Evolutionary conservation across 106 monocot genomes (phyloP).

Genomic region (Iris macrosiphon): DNA sequence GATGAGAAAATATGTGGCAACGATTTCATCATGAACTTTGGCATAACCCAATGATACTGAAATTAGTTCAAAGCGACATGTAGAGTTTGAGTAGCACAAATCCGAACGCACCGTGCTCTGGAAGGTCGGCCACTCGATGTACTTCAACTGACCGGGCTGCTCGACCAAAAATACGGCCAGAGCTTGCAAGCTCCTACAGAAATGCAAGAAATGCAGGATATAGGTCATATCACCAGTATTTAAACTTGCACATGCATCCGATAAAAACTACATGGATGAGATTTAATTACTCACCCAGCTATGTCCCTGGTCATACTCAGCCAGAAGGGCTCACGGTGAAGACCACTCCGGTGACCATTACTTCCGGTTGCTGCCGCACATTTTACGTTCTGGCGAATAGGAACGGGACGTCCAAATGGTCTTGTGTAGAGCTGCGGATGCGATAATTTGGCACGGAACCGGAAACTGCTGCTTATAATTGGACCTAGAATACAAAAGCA

Average conservation of each 20-base stretch:
- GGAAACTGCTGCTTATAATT: constrained; percentile 1
- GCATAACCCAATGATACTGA: too few relatives aligned
- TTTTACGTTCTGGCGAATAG: constrained; percentile 1
- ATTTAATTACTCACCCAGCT: constrained; percentile 21
- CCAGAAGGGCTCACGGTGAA: constrained; percentile 46
- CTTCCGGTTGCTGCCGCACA: constrained; percentile 19
- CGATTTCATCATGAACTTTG: too few relatives aligned
- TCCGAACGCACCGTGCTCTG: constrained; percentile 64
- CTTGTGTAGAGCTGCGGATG: constrained; percentile 7
- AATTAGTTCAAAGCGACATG: too few relatives aligned
- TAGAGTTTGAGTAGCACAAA: too few relatives aligned
- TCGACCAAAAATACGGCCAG: constrained; percentile 59
- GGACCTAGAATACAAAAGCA: constrained; percentile 7
- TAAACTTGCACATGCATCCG: neutral
- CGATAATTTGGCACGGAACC: constrained; percentile 1
- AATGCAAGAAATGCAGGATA: neutral
- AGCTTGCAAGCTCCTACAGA: constrained; percentile 47
- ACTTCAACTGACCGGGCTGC: constrained; percentile 89
- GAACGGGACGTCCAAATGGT: constrained; percentile 6
- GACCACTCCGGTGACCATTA: constrained; percentile 13
- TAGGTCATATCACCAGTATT: neutral
- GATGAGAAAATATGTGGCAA: too few relatives aligned
- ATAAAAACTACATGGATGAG: neutral
- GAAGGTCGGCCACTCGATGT: constrained; percentile 88
- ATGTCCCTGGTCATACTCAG: constrained; percentile 41